phyloP scores from a whole-genome alignment of 2,329 filamentous ascomycete genomes.

The Rhynchosporium agropyri region DNA sequence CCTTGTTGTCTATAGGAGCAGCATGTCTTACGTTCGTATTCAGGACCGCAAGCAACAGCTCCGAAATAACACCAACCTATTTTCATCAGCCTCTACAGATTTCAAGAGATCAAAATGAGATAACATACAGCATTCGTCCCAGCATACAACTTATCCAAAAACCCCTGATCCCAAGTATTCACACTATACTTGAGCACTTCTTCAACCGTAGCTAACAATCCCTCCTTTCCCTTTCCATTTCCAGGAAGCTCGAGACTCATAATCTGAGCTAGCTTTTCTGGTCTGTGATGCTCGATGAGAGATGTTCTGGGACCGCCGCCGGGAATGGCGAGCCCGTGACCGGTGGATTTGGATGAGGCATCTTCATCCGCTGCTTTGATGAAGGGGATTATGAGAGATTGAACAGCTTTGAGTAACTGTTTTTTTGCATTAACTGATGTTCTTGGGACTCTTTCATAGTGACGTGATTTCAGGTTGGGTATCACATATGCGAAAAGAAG shows the following conservation, averaged over 20 bases:
- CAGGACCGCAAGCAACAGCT: conserved; percentile 79
- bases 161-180: conserved; percentile 98
- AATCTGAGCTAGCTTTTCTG: conserved; percentile 57
- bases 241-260: conserved; percentile 62
- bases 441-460: neutral
- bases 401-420: conserved; percentile 69
- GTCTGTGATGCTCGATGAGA: conserved; percentile 65
- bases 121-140: conserved; percentile 74
- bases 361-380: conserved; percentile 70
- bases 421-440: conserved; percentile 14
- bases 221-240: conserved; percentile 66
- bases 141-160: conserved; percentile 94
- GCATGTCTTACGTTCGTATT: conserved; percentile 76
- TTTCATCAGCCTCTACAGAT: neutral
- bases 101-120: neutral
- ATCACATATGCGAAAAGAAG: neutral
- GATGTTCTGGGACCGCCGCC: conserved; percentile 52
- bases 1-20: conserved; percentile 14
- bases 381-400: conserved; percentile 69
- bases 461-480: neutral
- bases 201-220: conserved; percentile 70
- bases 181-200: conserved; percentile 82
- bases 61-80: conserved; percentile 76
- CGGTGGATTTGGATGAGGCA: conserved; percentile 56
- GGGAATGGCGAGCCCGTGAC: conserved; percentile 49